A percentile compares a stretch with the other conserved stretches of the same genome.
phyloP scores from a whole-genome alignment of 176 grass and related monocot species.

The Oryza meridionalis region DNA sequence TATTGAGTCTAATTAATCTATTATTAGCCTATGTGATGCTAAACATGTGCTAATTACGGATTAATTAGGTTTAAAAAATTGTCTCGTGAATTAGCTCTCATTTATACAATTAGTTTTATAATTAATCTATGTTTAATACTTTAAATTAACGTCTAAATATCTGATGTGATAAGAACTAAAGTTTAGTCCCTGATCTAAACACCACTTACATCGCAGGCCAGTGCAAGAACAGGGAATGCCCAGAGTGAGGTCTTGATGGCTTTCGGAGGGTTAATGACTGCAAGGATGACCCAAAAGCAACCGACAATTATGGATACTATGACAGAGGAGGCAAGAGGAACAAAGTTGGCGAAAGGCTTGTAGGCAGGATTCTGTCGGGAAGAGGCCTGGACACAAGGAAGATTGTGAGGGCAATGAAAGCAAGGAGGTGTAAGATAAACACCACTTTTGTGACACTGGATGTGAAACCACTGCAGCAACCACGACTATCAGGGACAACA shows the following conservation, averaged over 20 bases:
- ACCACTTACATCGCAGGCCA: constrained; percentile 36
- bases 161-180: too few relatives aligned
- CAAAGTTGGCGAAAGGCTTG: constrained; percentile 60
- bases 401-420: constrained; percentile 61
- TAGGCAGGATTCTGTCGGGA: constrained; percentile 57
- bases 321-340: constrained; percentile 54
- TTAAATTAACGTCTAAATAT: too few relatives aligned
- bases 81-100: too few relatives aligned
- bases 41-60: too few relatives aligned
- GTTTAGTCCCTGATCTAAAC: too few relatives aligned
- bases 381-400: constrained; percentile 67
- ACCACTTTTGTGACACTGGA: constrained; percentile 54
- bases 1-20: too few relatives aligned
- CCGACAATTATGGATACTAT: constrained; percentile 53
- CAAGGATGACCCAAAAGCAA: constrained; percentile 62
- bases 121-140: too few relatives aligned
- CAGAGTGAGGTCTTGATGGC: constrained; percentile 80
- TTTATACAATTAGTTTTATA: too few relatives aligned
- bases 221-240: constrained; percentile 60
- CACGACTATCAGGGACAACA: constrained; percentile 42
- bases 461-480: constrained; percentile 61
- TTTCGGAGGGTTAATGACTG: constrained; percentile 49
- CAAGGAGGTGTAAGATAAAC: constrained; percentile 71
- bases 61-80: too few relatives aligned
- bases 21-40: too few relatives aligned